Evolutionary conservation across 1,139 yeast species (phyloP).

Genomic region (Pichia sp.): DNA sequence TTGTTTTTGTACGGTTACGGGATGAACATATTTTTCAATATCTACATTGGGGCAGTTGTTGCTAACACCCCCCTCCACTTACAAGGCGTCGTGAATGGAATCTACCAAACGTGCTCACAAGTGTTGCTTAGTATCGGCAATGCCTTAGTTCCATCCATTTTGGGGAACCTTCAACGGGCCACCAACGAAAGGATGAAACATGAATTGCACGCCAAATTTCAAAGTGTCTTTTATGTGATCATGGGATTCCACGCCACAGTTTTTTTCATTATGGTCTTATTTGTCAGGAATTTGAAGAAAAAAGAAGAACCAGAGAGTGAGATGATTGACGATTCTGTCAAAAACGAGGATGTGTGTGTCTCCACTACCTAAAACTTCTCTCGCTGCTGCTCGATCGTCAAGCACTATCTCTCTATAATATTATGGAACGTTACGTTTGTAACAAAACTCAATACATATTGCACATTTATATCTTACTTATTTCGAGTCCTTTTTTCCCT

Average conservation of each 20-base stretch:
- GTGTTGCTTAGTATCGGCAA: slow-evolving; percentile 28
- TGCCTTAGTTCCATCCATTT: slow-evolving; percentile 29
- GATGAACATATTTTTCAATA: slow-evolving; percentile 22
- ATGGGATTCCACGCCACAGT: slow-evolving; percentile 12
- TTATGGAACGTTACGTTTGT: too few species aligned
- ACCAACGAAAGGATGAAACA: slow-evolving; percentile 10
- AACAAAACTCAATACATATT: too few species aligned
- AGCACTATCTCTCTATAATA: not conserved
- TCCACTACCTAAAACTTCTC: not conserved
- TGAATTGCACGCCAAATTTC: slow-evolving; percentile 10
- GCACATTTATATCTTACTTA: too few species aligned
- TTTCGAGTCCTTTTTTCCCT: too few species aligned
- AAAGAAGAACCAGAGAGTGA: not conserved
- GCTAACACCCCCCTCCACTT: slow-evolving; percentile 32
- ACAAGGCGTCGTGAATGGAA: slow-evolving; percentile 34
- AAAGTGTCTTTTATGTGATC: slow-evolving; percentile 11
- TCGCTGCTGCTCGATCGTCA: not conserved
- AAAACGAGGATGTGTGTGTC: not conserved
- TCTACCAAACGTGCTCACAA: slow-evolving; percentile 32
- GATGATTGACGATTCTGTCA: not conserved
- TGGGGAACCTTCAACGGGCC: slow-evolving; percentile 22
- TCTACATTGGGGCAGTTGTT: slow-evolving; percentile 25
- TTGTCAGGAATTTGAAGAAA: slow-evolving; percentile 9
- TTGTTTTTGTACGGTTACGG: slow-evolving; percentile 23
- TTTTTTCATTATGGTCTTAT: slow-evolving; percentile 10